Conservation (phyloP, 768 basidiomycete genomes). For the Mycena vulgaris region DNA sequence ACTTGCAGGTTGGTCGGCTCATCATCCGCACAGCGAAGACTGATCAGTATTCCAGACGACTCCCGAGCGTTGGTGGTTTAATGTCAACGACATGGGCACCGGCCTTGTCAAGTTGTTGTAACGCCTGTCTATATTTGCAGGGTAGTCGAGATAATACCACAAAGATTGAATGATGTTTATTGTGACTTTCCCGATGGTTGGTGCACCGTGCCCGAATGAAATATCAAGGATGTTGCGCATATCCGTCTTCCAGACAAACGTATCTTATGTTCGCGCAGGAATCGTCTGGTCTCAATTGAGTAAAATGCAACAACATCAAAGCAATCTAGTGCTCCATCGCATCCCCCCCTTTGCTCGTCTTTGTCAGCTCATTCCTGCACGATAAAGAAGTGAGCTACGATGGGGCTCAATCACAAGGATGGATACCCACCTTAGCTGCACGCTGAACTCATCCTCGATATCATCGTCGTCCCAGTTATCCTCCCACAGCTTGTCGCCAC, state of each 20-base stretch:
- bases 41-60: constrained; percentile 38
- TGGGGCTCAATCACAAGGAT: not conserved
- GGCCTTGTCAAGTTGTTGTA: constrained; percentile 45
- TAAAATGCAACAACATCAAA: not conserved
- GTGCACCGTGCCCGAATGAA: too few species aligned
- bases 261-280: not conserved
- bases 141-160: not conserved
- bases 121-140: too few species aligned
- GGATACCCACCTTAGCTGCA: constrained; percentile 88
- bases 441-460: constrained; percentile 97
- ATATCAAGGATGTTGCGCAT: too few species aligned
- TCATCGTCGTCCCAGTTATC: constrained; percentile 99
- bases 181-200: not conserved
- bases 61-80: constrained; percentile 44
- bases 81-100: constrained; percentile 39
- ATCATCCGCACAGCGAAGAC: too few species aligned
- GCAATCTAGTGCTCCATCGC: constrained; percentile 68
- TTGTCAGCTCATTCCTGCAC: constrained; percentile 74
- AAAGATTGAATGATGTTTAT: not conserved
- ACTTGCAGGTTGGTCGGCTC: constrained; percentile 51
- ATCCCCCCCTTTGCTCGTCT: constrained; percentile 64
- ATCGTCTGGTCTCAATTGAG: not conserved
- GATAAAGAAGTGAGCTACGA: not conserved
- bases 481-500: constrained; percentile 96
- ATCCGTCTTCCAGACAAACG: too few species aligned